Evolutionary conservation across 2,329 filamentous ascomycete genomes (phyloP), one percentile per base, ranked within the genome.

Genomic region (Penicillium paneum): DNA sequence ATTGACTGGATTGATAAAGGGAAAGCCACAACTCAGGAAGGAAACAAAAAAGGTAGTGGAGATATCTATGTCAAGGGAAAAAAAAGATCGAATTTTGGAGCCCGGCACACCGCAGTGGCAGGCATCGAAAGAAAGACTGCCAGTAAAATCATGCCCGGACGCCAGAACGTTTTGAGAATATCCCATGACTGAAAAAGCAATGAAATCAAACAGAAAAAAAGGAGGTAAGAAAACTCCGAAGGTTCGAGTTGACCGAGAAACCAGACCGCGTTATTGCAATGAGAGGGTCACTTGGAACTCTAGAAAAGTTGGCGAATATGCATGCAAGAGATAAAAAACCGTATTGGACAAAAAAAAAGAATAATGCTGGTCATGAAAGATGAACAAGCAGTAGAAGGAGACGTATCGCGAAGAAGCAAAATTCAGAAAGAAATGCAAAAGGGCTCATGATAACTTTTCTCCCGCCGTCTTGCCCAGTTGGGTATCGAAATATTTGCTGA

Each of bases 401-500:
- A 54, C 42, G 32, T 35, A 43, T 56, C 43, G 54, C 43, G 34
- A 54, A 40, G 21, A 39, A 55, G 31, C 52, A 54, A 57, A 60
- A 48, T 28, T 49, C 52, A 52, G 49, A 58, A 57, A 57, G 39
- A 52, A 36, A 52, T 50, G 46, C 34, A 52, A 61, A 61, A 60
- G 52, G 55, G 54, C 55, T 59, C 45, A 55, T 62, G 59, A 63
- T 68, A 63, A 71, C 60, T 68, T 68, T 65, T 83, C 79, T 60
- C 38, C 26, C 41, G 31, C 38, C 40, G 34, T 35, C 26, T 45
- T 24, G 36, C 59, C 57, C 48, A 43, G 56, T 42, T 55, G 54
- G 35, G 28, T 44, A 49, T 60, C 55, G 46, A 62, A 57, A 34
- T 38, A 49, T 40, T 39, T 46, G 49, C 52, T 47, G 52, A 53